These are phyloP conservation scores for Mallotus nudiflorus DNA, from an alignment of 345 rosid genomes.

Conservation along the genomic window DNA sequence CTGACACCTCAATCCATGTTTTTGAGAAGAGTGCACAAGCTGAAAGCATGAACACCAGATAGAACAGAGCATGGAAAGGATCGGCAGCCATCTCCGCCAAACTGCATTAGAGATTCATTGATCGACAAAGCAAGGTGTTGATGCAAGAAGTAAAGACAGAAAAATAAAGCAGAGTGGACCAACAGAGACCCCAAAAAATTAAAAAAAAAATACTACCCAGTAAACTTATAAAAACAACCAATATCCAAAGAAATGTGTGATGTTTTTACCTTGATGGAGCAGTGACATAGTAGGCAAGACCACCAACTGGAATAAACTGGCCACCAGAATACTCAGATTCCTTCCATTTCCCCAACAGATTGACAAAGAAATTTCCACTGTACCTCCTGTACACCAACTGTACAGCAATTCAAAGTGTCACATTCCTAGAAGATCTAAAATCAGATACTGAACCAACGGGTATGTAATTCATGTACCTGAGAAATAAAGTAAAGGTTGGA, in stretches of 20 bases:
- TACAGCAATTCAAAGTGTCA: constrained; percentile 1
- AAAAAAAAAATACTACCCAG: too few species aligned
- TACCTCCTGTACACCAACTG: constrained; percentile 83
- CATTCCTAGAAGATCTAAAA: not conserved
- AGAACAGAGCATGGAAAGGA: constrained; percentile 87
- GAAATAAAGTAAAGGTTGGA: constrained; percentile 83
- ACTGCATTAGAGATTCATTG: constrained; percentile 38
- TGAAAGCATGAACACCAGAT: constrained; percentile 71
- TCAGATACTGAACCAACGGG: not conserved
- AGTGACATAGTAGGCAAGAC: constrained; percentile 77
- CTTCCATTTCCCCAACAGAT: constrained; percentile 84
- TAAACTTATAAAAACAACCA: not conserved
- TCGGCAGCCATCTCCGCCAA: constrained; percentile 87
- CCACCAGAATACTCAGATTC: constrained; percentile 80
- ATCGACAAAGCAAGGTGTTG: not conserved
- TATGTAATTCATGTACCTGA: constrained; percentile 51
- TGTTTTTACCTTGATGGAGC: constrained; percentile 66
- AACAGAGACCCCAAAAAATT: too few species aligned
- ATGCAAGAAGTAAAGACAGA: not conserved
- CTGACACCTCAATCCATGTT: constrained; percentile 92
- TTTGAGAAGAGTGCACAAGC: constrained; percentile 90
- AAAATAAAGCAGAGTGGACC: too few species aligned
- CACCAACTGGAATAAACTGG: constrained; percentile 76
- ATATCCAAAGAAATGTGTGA: too few species aligned
- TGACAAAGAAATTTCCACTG: constrained; percentile 77